Evolutionary conservation across 2,329 filamentous ascomycete species (phyloP).

Genomic region (Claviceps monticola): DNA sequence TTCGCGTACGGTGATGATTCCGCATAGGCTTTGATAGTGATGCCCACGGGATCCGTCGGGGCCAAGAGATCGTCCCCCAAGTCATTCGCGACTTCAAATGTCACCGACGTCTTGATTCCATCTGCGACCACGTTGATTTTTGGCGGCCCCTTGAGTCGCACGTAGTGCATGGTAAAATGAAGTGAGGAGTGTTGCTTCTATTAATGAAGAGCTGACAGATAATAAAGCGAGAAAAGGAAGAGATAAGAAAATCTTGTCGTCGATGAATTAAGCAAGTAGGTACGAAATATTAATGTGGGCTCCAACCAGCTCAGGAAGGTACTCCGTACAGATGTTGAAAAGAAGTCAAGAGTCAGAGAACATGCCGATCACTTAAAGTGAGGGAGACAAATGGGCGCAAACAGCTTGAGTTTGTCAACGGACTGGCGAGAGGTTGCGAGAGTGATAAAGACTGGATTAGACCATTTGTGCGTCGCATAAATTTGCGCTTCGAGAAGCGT

Average conservation of each 20-base stretch:
- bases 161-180: constrained; percentile 39
- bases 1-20: constrained; percentile 8
- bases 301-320: neutral
- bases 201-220: neutral
- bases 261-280: neutral
- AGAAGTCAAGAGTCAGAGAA: neutral
- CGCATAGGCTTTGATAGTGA: constrained; percentile 23
- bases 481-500: neutral
- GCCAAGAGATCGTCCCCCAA: constrained; percentile 40
- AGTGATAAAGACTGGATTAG: too few relatives aligned
- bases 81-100: constrained; percentile 43
- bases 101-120: constrained; percentile 24
- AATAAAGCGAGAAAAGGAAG: neutral
- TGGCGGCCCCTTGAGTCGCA: constrained; percentile 37
- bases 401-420: neutral
- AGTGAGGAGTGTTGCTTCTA: neutral
- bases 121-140: constrained; percentile 18
- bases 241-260: neutral
- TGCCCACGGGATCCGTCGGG: constrained; percentile 29
- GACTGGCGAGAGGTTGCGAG: too few relatives aligned
- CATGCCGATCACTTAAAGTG: neutral
- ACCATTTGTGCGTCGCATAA: too few relatives aligned
- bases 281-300: neutral
- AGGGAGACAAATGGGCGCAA: neutral
- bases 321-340: neutral